Base-by-base conservation (phyloP, 2,329 filamentous ascomycete species). In the Fusarium devonianum region DNA sequence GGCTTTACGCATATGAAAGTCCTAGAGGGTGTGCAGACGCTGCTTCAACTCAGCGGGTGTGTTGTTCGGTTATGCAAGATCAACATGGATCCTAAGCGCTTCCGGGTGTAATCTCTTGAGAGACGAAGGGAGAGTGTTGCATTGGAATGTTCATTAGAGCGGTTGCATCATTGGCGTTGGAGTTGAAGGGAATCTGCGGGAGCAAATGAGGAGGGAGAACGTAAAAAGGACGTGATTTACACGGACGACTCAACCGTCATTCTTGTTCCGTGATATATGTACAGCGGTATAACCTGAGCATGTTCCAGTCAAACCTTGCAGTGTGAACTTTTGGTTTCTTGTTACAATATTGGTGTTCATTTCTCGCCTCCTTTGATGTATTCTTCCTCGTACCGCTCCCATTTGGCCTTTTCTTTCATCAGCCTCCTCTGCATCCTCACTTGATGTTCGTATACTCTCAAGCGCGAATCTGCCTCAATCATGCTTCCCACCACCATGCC, bases 1-100 rank as follows among this genome's bases (percentile, higher is more conserved):
- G 94, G 94, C 42, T 97, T 97, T 73, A 96, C 94, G 3, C 94
- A 99, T 70, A 99, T 99, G 94, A 92, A 95, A 71, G 93, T 99
- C 46, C 78, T 99, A n/a, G 94, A 99, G 69, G 94, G 94, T 21
- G 90, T 99, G 17, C 93, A 97, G 74, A 97, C 93, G 7, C 82
- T 97, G 56, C 81, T 99, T 49, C 94, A 99, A 73, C 80, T 99
- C 34, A 95, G 91, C 67, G 94, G 93, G 9, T 97, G 93, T 69
- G 82, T 99, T 16, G 92, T 90, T 12, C 87, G 93, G 65, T 78
- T 99, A 47, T 94, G 91, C 76, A 96, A 89, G 78, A 87, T 97
- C 71, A 97, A 97, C 72, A 97, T 99, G 93, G 90, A 96, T 67
- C 89, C 91, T 3, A 87, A 89, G 69, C 81, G 88, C 53, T 97